Base-by-base conservation (phyloP, 1,284 basidiomycete species). In the Tilletia caries region DNA sequence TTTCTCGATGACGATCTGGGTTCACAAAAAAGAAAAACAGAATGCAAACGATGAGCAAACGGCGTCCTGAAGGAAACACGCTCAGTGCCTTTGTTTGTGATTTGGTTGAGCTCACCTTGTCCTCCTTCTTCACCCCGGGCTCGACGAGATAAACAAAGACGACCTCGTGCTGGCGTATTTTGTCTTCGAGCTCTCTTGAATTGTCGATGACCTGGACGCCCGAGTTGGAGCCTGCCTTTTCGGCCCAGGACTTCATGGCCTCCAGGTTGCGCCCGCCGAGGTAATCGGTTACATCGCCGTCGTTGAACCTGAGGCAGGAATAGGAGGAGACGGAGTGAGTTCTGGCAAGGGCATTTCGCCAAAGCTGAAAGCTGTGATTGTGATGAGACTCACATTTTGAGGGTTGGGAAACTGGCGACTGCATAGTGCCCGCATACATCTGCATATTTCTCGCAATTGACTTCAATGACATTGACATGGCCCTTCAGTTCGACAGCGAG, bases 401-500 rank as follows among this genome's bases (percentile, higher is more conserved):
- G 67, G 10, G 76, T 76, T 2, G 81, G 81, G 66, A 75, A 83
- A 23, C 73, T 71, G 4, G 66, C 37, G 20, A 83, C 72, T 23
- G 52, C 33, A 67, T 77, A 80, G 52, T 50, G 65, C 10, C 60
- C 52, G 67, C 81, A 83, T 20, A 79, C 37, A 20, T 67, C 71
- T 15, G 52, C 65, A 66, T 78, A 71, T 50, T 71, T 74, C 33
- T 77, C 75, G 68, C 81, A 83, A 69, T 82, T 74, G 12, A 83
- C 75, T 46, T 81, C 79, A 50, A 83, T 54, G 5, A 75, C 76
- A 65, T 81, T 82, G 64, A 82, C 75, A 33, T 74, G 69, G 44
- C 74, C 78, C 33, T 76, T 74, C 54, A 82, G 75, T 2, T 73
- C 70, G 1, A 48, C 44, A 33, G 73, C 76, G 13, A 80, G 70